phyloP scores from a whole-genome alignment of 345 rosid genomes.

The Salix caprea region DNA sequence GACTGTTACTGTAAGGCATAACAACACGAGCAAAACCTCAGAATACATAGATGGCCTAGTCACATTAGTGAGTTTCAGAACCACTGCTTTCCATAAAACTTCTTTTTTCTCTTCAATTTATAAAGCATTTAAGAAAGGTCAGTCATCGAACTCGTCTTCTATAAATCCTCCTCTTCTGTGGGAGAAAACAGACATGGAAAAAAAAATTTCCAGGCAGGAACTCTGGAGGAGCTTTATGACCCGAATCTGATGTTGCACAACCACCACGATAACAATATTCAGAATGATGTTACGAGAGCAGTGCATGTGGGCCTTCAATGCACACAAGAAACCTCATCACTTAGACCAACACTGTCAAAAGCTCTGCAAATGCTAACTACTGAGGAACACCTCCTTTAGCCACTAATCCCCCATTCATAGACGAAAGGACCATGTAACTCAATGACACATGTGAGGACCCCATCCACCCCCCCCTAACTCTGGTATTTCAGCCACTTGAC shows the following conservation, averaged over 20 bases:
- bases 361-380: slow-evolving; percentile 65
- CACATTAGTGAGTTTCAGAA: slow-evolving; percentile 49
- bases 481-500: slow-evolving; percentile 46
- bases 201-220: slow-evolving; percentile 55
- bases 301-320: slow-evolving; percentile 77
- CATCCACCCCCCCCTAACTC: slow-evolving; percentile 34
- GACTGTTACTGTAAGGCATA: slow-evolving; percentile 73
- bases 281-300: slow-evolving; percentile 55
- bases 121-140: neutral
- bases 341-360: slow-evolving; percentile 78
- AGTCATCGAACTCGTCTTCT: neutral
- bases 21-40: slow-evolving; percentile 59
- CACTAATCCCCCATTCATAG: slow-evolving; percentile 77
- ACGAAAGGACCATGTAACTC: slow-evolving; percentile 78
- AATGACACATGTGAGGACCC: slow-evolving; percentile 39
- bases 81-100: neutral
- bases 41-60: slow-evolving; percentile 81
- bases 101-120: neutral
- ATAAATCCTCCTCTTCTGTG: neutral
- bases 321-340: slow-evolving; percentile 64
- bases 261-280: slow-evolving; percentile 36
- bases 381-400: slow-evolving; percentile 60
- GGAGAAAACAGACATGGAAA: slow-evolving; percentile 58
- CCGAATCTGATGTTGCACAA: slow-evolving; percentile 51
- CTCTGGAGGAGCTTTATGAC: slow-evolving; percentile 63